These are phyloP conservation scores for Scenedesmus sp. DNA, from an alignment of 163 green algal genomes.

Conservation along the genomic window DNA sequence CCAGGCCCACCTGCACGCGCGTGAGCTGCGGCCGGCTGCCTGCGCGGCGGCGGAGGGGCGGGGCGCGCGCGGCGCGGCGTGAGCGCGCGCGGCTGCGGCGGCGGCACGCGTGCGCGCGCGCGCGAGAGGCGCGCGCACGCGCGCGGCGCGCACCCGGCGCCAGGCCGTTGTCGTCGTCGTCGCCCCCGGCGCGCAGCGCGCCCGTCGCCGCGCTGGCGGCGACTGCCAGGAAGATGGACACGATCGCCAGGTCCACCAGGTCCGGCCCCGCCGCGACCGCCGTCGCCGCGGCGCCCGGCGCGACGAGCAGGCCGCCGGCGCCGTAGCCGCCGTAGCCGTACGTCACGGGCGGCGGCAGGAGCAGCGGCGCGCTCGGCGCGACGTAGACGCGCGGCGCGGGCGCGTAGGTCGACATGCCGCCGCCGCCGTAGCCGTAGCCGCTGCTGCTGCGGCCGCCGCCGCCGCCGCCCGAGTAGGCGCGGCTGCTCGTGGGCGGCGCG, in stretches of 20 bases:
- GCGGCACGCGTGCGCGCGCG: too few relatives aligned
- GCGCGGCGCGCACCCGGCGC: too few relatives aligned
- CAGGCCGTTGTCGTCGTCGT: neutral
- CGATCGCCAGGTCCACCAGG: slow-evolving; percentile 34
- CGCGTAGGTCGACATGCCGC: slow-evolving; percentile 1
- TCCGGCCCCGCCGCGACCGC: neutral
- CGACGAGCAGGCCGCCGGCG: neutral
- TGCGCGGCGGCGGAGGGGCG: too few relatives aligned
- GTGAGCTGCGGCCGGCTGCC: slow-evolving; percentile 41
- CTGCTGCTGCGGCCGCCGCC: slow-evolving; percentile 17
- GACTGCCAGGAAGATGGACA: slow-evolving; percentile 30
- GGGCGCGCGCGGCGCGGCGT: too few relatives aligned
- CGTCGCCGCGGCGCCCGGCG: neutral
- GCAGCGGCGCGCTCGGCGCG: neutral
- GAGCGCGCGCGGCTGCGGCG: too few relatives aligned
- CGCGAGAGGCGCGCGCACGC: too few relatives aligned
- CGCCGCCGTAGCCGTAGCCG: slow-evolving; percentile 1
- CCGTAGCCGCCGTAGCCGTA: neutral
- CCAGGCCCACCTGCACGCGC: slow-evolving; percentile 84
- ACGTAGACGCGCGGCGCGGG: too few relatives aligned
- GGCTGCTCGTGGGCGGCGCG: neutral
- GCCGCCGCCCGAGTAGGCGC: slow-evolving; percentile 14
- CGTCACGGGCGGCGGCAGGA: neutral
- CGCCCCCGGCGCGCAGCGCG: neutral
- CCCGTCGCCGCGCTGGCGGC: slow-evolving; percentile 3